Evolutionary conservation across 495 filamentous ascomycete genomes (phyloP), one percentile per base, ranked within the genome.

Genomic region (Aspergillus haitiensis): DNA sequence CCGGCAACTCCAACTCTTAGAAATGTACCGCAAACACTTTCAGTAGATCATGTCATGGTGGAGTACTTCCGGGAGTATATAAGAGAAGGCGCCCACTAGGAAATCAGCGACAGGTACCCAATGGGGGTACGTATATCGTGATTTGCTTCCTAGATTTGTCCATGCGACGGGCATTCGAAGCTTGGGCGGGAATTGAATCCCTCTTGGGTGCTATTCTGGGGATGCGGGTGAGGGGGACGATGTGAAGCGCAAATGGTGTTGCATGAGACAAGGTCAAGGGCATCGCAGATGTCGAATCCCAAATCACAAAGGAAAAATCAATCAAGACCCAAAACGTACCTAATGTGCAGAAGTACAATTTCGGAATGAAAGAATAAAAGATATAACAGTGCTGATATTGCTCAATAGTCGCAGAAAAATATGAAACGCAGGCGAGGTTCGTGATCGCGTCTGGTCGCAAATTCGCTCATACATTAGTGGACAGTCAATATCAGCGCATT

Each of bases 391-490:
- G 32, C 40, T 50, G 40, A 34, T 59, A 63, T 65, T 56, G 55
- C 47, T 27, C 51, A 55, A 27, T 58, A 57, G 47, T 59, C 50
- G 56, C 59, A 44, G 32, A 59, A 56, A 36, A 54, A 51, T 37
- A 64, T 36, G 40, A 66, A 65, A 40, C 58, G 54, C 53, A 61
- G 54, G 39, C 44, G 61, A 56, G 56, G 51, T 57, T 70, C 67
- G 67, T 70, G 60, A 65, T 70, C 62, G 67, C 64, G 62, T 70
- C 67, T 70, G 58, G 56, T n/a, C 32, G 51, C 35, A 50, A 31
- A 37, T 47, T 16, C 32, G 40, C 54, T 46, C 46, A 55, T 36
- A 15, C 27, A 31, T 62, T 51, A 64, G 58, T 48, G 35, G 55
- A 13, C 34, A 35, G 37, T 16, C 15, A 18, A 32, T 40, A 12